Percentiles rank a stretch among this genome's conserved stretches.
phyloP scores from a whole-genome alignment of 2,329 filamentous ascomycete species.

The Fusarium mundagurra region DNA sequence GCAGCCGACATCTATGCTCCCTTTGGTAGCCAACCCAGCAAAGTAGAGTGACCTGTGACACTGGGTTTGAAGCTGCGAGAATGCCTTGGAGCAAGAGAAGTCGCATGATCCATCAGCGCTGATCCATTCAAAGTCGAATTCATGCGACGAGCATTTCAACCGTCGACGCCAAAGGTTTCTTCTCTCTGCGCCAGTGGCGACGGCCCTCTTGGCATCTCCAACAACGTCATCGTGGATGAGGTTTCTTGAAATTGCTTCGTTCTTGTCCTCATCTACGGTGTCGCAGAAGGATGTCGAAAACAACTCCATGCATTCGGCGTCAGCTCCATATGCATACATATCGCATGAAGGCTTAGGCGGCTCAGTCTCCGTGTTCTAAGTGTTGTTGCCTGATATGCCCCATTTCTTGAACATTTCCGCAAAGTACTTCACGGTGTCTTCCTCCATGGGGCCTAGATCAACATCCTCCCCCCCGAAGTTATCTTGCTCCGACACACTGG shows the following conservation, averaged over 20 bases:
- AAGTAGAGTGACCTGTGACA: background rate
- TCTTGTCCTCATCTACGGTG: accelerated
- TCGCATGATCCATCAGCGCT: background rate
- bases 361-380: accelerated
- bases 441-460: background rate
- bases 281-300: background rate
- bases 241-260: background rate
- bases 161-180: background rate
- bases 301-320: background rate
- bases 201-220: background rate
- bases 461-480: background rate
- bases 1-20: background rate
- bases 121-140: background rate
- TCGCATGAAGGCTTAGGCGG: background rate
- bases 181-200: background rate
- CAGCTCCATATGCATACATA: background rate
- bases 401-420: background rate
- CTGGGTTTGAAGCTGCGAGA: background rate
- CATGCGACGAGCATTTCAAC: background rate
- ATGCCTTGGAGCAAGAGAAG: background rate
- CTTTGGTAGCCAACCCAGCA: background rate
- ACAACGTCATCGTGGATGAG: background rate
- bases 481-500: background rate
- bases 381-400: background rate
- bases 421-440: background rate